These are phyloP conservation scores for Digitaria exilis DNA, from an alignment of 202 grass and related monocot genomes.

Conservation along the genomic window DNA sequence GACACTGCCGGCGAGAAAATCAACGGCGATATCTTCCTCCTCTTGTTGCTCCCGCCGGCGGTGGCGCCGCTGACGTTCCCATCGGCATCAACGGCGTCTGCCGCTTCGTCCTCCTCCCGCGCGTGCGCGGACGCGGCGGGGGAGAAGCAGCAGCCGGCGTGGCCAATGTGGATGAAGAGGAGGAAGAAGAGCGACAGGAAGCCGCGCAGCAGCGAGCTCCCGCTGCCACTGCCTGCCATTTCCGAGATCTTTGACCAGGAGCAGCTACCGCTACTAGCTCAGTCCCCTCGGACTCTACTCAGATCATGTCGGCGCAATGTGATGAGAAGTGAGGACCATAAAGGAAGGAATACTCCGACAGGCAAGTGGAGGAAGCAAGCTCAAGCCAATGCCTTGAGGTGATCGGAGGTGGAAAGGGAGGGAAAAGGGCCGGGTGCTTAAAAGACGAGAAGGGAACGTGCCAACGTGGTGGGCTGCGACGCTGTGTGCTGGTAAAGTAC, in stretches of 20 bases:
- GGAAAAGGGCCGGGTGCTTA: conserved; percentile 24
- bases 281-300: background rate
- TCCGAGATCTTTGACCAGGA: background rate
- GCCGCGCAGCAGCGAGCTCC: conserved; percentile 31
- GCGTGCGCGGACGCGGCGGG: background rate
- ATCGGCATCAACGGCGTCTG: background rate
- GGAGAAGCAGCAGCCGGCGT: conserved; percentile 60
- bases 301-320: conserved; percentile 23
- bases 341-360: conserved; percentile 29
- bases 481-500: conserved; percentile 24
- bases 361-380: conserved; percentile 31
- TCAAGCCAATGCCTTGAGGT: background rate
- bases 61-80: background rate
- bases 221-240: conserved; percentile 33
- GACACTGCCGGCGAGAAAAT: conserved; percentile 37
- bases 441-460: conserved; percentile 32
- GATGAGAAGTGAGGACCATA: background rate
- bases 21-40: conserved; percentile 71
- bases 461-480: conserved; percentile 35
- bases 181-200: conserved; percentile 68
- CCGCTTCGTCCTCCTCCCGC: conserved; percentile 20
- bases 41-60: conserved; percentile 35
- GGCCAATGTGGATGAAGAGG: conserved; percentile 62
- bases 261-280: background rate
- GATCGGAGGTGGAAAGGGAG: conserved; percentile 28